A percentile compares a stretch with the other conserved stretches of the same genome.
These are phyloP conservation scores for Beauveria brongniartii DNA, from an alignment of 2,329 filamentous ascomycete species.

Conservation along the genomic window DNA sequence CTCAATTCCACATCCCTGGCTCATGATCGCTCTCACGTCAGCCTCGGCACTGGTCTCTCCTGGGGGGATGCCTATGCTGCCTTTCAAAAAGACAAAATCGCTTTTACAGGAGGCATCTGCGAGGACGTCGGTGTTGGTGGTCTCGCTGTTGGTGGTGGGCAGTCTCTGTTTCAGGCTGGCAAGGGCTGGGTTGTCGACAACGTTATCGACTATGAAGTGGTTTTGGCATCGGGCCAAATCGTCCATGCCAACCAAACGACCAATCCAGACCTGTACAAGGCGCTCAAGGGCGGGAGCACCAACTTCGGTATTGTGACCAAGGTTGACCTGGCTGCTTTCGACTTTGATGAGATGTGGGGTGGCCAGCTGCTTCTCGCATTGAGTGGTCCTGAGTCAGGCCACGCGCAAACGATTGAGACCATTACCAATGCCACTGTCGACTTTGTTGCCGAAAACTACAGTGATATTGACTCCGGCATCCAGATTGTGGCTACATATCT, in stretches of 20 bases:
- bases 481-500: constrained; percentile 11
- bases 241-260: constrained; percentile 31
- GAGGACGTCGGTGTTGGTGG: constrained; percentile 36
- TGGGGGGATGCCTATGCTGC: constrained; percentile 34
- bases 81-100: constrained; percentile 29
- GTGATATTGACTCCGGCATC: constrained; percentile 4
- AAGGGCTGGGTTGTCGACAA: constrained; percentile 35
- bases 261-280: constrained; percentile 37
- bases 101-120: constrained; percentile 32
- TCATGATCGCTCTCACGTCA: constrained; percentile 25
- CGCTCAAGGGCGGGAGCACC: constrained; percentile 38
- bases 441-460: constrained; percentile 8
- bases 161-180: constrained; percentile 32
- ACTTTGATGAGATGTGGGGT: constrained; percentile 15
- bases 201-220: constrained; percentile 34
- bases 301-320: constrained; percentile 36
- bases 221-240: constrained; percentile 34
- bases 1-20: constrained; percentile 29
- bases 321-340: constrained; percentile 20
- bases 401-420: constrained; percentile 1
- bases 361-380: constrained; percentile 10
- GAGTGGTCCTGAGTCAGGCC: not conserved
- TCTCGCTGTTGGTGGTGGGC: constrained; percentile 37
- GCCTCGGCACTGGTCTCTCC: constrained; percentile 32
- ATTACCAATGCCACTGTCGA: constrained; percentile 7